A percentile compares a stretch with the other conserved stretches of the same genome.
phyloP scores from a whole-genome alignment of 169 alveolate species.

The Plasmodium gonderi region DNA sequence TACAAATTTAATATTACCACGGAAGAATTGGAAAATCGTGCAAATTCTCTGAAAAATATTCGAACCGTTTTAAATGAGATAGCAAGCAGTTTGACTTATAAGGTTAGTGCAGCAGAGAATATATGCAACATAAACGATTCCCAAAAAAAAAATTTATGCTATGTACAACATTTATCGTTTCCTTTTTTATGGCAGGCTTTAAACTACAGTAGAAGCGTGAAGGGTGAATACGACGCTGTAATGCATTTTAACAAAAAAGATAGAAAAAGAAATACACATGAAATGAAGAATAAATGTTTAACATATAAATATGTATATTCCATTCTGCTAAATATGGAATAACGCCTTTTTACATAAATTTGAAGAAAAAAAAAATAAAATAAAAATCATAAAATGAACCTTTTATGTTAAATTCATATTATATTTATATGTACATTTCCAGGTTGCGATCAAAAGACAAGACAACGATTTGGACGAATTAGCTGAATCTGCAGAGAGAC shows the following conservation, averaged over 20 bases:
- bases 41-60: constrained; percentile 34
- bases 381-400: too few relatives aligned
- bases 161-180: neutral
- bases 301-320: neutral
- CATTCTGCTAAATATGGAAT: neutral
- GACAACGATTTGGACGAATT: constrained; percentile 80
- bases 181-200: constrained; percentile 17
- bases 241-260: constrained; percentile 2
- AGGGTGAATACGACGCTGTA: constrained; percentile 29
- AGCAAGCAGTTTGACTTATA: constrained; percentile 12
- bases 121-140: neutral
- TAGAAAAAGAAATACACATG: neutral
- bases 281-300: neutral
- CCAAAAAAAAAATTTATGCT: neutral
- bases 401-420: neutral
- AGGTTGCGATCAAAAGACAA: constrained; percentile 75
- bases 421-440: neutral
- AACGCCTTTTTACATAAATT: neutral
- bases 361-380: neutral
- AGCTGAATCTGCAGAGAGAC: constrained; percentile 79
- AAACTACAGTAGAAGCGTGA: constrained; percentile 6
- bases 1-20: constrained; percentile 58
- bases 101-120: constrained; percentile 1
- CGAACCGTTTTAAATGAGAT: constrained; percentile 22
- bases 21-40: constrained; percentile 59